A percentile compares a stretch with the other conserved stretches of the same genome.
These are phyloP conservation scores for Mycosphaerelloides madeirae DNA, from an alignment of 2,329 filamentous ascomycete genomes.

Conservation along the genomic window DNA sequence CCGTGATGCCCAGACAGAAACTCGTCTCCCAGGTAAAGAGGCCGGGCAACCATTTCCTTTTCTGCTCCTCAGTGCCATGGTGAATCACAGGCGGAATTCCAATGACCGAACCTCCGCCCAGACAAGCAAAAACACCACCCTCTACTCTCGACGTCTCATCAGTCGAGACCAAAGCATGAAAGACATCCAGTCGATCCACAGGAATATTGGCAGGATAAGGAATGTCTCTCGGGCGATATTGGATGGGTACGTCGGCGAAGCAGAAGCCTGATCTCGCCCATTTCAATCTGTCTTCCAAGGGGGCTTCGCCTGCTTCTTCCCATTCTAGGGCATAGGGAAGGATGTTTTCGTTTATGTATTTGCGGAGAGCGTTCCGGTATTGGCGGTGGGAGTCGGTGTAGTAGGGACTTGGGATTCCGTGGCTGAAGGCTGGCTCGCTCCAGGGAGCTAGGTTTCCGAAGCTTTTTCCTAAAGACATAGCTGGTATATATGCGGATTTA, in stretches of 20 bases:
- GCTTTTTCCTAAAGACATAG: neutral
- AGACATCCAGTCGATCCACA: slow-evolving; percentile 50
- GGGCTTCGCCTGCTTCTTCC: slow-evolving; percentile 51
- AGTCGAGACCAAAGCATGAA: slow-evolving; percentile 42
- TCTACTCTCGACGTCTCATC: slow-evolving; percentile 31
- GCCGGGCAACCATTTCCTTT: slow-evolving; percentile 54
- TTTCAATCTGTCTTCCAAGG: slow-evolving; percentile 40
- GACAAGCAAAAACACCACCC: slow-evolving; percentile 53
- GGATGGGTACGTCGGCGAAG: slow-evolving; percentile 42
- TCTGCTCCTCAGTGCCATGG: slow-evolving; percentile 58
- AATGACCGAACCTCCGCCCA: slow-evolving; percentile 58
- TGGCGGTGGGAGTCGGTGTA: slow-evolving; percentile 58
- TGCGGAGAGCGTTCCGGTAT: slow-evolving; percentile 54
- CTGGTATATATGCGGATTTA: too few species aligned
- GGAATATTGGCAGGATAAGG: slow-evolving; percentile 44
- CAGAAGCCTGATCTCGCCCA: slow-evolving; percentile 41
- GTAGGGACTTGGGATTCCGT: slow-evolving; percentile 53
- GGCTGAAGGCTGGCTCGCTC: slow-evolving; percentile 45
- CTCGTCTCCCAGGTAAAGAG: slow-evolving; percentile 56
- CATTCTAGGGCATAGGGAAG: slow-evolving; percentile 57
- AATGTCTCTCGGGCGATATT: slow-evolving; percentile 40
- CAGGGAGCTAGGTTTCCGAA: slow-evolving; percentile 35
- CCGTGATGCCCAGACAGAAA: slow-evolving; percentile 62
- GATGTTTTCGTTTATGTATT: slow-evolving; percentile 57
- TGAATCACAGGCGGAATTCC: slow-evolving; percentile 61